Conservation (phyloP, 495 filamentous ascomycete genomes). For the Aspergillus funiculosus region DNA sequence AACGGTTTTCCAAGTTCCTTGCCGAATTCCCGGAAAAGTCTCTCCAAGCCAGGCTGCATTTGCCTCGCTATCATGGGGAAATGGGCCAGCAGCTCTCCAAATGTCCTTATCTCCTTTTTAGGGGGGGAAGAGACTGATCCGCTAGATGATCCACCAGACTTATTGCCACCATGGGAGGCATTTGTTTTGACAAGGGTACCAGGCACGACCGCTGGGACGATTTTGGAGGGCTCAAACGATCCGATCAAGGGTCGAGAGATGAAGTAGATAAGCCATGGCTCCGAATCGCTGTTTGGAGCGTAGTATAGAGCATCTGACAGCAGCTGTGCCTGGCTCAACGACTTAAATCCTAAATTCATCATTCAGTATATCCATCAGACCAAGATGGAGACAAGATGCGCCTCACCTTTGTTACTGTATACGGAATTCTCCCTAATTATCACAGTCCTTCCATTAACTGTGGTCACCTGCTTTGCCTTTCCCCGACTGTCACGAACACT, state of each 20-base stretch:
- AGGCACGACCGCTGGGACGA: constrained; percentile 54
- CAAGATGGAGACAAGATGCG: neutral
- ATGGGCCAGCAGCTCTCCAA: constrained; percentile 82
- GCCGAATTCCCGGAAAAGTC: constrained; percentile 84
- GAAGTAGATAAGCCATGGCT: constrained; percentile 95
- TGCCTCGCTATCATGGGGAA: constrained; percentile 97
- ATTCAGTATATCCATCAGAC: constrained; percentile 15
- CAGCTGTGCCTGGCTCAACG: constrained; percentile 82
- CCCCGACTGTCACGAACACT: constrained; percentile 84
- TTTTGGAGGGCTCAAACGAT: constrained; percentile 66
- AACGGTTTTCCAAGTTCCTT: constrained; percentile 78
- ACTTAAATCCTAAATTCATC: constrained; percentile 69
- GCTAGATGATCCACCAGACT: constrained; percentile 34
- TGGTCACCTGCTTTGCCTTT: constrained; percentile 89
- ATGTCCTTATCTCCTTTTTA: constrained; percentile 86
- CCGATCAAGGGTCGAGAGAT: constrained; percentile 91
- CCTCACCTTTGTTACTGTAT: constrained; percentile 90
- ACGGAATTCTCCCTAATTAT: constrained; percentile 91
- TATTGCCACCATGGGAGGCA: constrained; percentile 29
- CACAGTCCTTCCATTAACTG: constrained; percentile 86
- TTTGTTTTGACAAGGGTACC: constrained; percentile 30
- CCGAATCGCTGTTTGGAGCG: constrained; percentile 71
- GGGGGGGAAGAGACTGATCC: constrained; percentile 40
- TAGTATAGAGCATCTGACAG: constrained; percentile 84
- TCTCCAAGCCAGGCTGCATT: constrained; percentile 89